Conservation (phyloP, 495 filamentous ascomycete species). For the Apodospora peruviana region DNA sequence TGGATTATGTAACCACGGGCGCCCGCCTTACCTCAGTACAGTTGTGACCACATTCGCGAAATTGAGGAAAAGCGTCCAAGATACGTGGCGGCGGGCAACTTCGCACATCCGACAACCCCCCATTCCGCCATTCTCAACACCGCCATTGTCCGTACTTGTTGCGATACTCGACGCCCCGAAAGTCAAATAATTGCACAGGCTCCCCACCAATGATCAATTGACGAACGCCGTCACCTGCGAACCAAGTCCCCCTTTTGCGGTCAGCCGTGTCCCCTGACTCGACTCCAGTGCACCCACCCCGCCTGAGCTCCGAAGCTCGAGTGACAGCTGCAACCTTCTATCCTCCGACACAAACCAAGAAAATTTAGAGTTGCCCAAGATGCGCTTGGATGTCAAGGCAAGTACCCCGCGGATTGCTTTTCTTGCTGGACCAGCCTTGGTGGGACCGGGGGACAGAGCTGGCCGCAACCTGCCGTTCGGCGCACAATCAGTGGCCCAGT, state of each 20-base stretch:
- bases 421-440: background rate
- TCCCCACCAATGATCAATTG: slow-evolving; percentile 1
- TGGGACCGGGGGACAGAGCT: slow-evolving; percentile 7
- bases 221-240: slow-evolving; percentile 1
- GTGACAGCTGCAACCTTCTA: background rate
- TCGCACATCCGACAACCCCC: slow-evolving; percentile 8
- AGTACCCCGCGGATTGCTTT: slow-evolving; percentile 24
- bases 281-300: slow-evolving; percentile 7
- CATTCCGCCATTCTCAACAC: slow-evolving; percentile 1
- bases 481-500: no score
- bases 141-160: slow-evolving; percentile 2
- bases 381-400: slow-evolving; percentile 92
- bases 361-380: slow-evolving; percentile 39
- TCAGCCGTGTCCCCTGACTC: slow-evolving; percentile 6
- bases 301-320: slow-evolving; percentile 19
- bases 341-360: background rate
- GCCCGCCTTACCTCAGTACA: slow-evolving; percentile 15
- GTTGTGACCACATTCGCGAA: slow-evolving; percentile 30
- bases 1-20: slow-evolving; percentile 18
- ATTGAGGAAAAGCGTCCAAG: slow-evolving; percentile 22
- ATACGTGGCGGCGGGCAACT: slow-evolving; percentile 29
- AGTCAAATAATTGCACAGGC: background rate
- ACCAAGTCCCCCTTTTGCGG: slow-evolving; percentile 7
- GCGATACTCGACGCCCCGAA: background rate
- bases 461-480: slow-evolving; percentile 11